phyloP scores from a whole-genome alignment of 352 stramenopile species.

The Pythium rishiriense region DNA sequence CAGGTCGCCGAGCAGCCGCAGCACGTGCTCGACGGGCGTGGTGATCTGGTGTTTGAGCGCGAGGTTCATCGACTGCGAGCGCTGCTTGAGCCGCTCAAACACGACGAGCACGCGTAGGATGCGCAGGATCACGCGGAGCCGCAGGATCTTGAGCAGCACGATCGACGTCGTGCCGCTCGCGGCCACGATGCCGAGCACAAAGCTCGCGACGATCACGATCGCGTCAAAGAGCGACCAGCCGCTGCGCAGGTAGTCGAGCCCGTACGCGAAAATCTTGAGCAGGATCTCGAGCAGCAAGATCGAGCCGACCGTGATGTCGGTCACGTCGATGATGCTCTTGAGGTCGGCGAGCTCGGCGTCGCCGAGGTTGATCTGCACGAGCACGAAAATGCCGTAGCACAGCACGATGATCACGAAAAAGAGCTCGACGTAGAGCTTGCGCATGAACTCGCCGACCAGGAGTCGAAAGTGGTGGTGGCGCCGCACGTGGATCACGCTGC shows the following conservation, averaged over 20 bases:
- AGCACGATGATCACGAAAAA: slow-evolving; percentile 91
- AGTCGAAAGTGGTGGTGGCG: slow-evolving; percentile 48
- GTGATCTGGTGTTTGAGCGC: slow-evolving; percentile 70
- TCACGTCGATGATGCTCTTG: slow-evolving; percentile 73
- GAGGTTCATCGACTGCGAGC: slow-evolving; percentile 74
- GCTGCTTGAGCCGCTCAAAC: slow-evolving; percentile 84
- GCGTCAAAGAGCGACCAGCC: slow-evolving; percentile 82
- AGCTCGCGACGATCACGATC: slow-evolving; percentile 77
- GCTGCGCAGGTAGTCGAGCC: slow-evolving; percentile 59
- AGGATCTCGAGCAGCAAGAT: slow-evolving; percentile 79
- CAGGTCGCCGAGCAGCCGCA: slow-evolving; percentile 73
- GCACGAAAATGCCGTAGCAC: slow-evolving; percentile 81
- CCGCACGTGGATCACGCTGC: slow-evolving; percentile 32
- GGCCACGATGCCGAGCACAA: slow-evolving; percentile 69
- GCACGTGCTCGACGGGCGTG: slow-evolving; percentile 78
- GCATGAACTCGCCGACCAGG: slow-evolving; percentile 78
- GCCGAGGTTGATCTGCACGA: slow-evolving; percentile 78
- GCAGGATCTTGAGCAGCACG: slow-evolving; percentile 70
- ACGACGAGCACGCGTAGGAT: slow-evolving; percentile 85
- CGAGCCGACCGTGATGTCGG: slow-evolving; percentile 82
- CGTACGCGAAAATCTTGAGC: slow-evolving; percentile 83
- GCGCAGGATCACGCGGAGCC: slow-evolving; percentile 73
- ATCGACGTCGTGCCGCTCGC: slow-evolving; percentile 54
- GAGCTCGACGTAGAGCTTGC: slow-evolving; percentile 78
- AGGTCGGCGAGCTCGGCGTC: slow-evolving; percentile 52